Evolutionary conservation across 192 early-diverging fungal genomes (phyloP).

Genomic region (Backusella sp.): DNA sequence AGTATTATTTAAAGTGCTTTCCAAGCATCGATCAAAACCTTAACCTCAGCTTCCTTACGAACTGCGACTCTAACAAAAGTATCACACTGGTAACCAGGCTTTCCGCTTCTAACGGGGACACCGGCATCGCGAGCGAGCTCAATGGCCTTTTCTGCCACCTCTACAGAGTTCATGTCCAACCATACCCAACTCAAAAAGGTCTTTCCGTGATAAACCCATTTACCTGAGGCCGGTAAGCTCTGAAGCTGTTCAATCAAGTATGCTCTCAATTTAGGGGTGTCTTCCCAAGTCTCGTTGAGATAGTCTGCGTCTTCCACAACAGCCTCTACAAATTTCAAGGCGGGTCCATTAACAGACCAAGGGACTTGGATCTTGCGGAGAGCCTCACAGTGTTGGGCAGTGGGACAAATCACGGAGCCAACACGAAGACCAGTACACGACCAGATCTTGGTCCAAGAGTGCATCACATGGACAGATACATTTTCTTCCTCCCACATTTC

Average conservation of each 20-base stretch:
- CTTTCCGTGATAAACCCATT: constrained; percentile 73
- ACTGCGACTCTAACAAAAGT: constrained; percentile 79
- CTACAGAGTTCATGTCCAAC: constrained; percentile 67
- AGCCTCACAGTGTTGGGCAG: constrained; percentile 64
- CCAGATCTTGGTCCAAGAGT: constrained; percentile 95
- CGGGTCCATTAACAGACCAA: constrained; percentile 91
- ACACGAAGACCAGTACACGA: constrained; percentile 88
- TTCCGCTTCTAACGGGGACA: constrained; percentile 81
- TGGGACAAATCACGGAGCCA: constrained; percentile 87
- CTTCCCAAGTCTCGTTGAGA: constrained; percentile 75
- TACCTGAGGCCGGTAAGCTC: constrained; percentile 10
- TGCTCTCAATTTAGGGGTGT: constrained; percentile 68
- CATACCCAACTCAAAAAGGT: constrained; percentile 86
- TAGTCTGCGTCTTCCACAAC: constrained; percentile 72
- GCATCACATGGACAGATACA: constrained; percentile 83
- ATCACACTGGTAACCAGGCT: constrained; percentile 71
- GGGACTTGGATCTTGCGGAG: constrained; percentile 85
- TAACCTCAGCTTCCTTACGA: constrained; percentile 66
- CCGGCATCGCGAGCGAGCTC: constrained; percentile 68
- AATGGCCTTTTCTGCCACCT: constrained; percentile 63
- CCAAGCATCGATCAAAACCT: constrained; percentile 74
- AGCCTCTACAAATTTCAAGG: constrained; percentile 77
- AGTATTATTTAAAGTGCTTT: constrained; percentile 29
- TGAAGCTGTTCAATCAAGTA: constrained; percentile 47
- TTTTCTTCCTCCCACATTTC: constrained; percentile 59